A percentile compares a stretch with the other conserved stretches of the same genome.
Conservation (phyloP, 2,329 filamentous ascomycete species). For the Coniella lustricola region DNA sequence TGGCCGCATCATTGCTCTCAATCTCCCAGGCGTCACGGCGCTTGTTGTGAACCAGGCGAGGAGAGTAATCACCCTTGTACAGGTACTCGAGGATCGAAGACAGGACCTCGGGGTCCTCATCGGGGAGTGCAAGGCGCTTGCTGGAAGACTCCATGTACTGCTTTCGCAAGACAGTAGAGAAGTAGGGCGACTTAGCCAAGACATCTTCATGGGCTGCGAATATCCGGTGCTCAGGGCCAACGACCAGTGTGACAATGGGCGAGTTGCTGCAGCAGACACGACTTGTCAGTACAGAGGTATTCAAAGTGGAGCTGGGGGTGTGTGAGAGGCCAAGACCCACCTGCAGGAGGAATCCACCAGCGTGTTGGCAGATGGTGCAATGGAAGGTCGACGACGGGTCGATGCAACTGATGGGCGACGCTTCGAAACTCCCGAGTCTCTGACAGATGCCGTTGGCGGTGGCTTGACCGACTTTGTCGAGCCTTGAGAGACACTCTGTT, state of each 20-base stretch:
- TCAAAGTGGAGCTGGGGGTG: conserved; percentile 30
- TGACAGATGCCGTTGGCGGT: conserved; percentile 45
- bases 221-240: conserved; percentile 73
- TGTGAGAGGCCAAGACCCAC: conserved; percentile 27
- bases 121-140: conserved; percentile 71
- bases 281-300: conserved; percentile 3
- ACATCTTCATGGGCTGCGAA: conserved; percentile 90
- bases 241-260: conserved; percentile 72
- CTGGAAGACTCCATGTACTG: conserved; percentile 55
- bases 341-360: conserved; percentile 28
- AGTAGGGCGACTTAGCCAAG: conserved; percentile 71
- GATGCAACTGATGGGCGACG: conserved; percentile 38
- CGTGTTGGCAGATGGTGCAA: conserved; percentile 35
- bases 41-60: conserved; percentile 76
- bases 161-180: conserved; percentile 56
- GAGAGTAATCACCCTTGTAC: conserved; percentile 91
- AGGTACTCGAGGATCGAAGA: conserved; percentile 85
- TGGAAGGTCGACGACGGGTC: conserved; percentile 40
- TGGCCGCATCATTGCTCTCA: conserved; percentile 57
- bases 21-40: conserved; percentile 73
- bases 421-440: conserved; percentile 49
- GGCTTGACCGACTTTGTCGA: conserved; percentile 40
- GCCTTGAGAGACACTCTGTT: conserved; percentile 14
- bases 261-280: conserved; percentile 40
- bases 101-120: conserved; percentile 86